Percentiles rank a stretch among this genome's conserved stretches.
These are phyloP conservation scores for Xylaria sp. DNA, from an alignment of 2,329 filamentous ascomycete species.

Conservation along the genomic window DNA sequence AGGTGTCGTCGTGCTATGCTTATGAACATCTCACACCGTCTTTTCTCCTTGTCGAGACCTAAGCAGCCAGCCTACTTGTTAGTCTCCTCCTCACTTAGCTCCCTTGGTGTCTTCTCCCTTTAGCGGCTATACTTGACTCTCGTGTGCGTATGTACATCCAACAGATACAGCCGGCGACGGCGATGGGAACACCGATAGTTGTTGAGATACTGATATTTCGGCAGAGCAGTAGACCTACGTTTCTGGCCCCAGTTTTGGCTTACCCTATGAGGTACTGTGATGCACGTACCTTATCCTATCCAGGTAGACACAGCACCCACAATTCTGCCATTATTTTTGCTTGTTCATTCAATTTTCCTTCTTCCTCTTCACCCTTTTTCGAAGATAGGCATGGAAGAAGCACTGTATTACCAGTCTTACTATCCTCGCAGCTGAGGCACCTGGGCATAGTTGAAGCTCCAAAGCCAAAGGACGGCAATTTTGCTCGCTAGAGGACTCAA, in stretches of 20 bases:
- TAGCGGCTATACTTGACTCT: neutral
- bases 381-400: neutral
- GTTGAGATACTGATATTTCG: neutral
- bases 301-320: constrained; percentile 15
- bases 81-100: neutral
- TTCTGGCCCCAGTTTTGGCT: constrained; percentile 14
- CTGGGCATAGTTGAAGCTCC: neutral
- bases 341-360: neutral
- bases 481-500: neutral
- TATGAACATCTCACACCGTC: neutral
- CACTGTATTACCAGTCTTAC: neutral
- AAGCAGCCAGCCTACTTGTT: neutral
- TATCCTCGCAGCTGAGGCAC: neutral
- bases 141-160: neutral
- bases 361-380: neutral
- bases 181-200: neutral
- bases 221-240: constrained; percentile 11
- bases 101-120: neutral
- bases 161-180: neutral
- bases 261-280: neutral
- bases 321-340: constrained; percentile 13
- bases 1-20: neutral
- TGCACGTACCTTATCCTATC: neutral
- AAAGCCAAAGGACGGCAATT: neutral
- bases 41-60: neutral